These are phyloP conservation scores for Rachicladosporium sp. DNA, from an alignment of 2,329 filamentous ascomycete genomes.

Conservation along the genomic window DNA sequence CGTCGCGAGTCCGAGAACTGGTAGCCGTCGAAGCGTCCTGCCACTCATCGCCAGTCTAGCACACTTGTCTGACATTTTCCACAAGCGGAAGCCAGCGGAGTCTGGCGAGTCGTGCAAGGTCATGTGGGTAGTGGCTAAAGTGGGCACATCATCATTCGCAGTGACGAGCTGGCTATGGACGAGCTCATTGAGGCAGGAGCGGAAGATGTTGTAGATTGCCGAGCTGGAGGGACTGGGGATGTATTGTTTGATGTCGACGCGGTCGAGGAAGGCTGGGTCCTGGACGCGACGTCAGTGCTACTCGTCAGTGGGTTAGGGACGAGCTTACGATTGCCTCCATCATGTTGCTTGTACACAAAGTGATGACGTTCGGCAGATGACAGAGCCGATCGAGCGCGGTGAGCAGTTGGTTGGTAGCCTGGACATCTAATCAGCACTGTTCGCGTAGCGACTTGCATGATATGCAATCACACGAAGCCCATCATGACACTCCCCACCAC, in stretches of 20 bases:
- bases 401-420: conserved; percentile 38
- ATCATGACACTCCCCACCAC: conserved; percentile 33
- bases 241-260: conserved; percentile 35
- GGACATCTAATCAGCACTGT: neutral
- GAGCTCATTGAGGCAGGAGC: conserved; percentile 35
- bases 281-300: conserved; percentile 7
- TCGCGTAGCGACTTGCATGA: too few relatives aligned
- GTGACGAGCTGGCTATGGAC: conserved; percentile 27
- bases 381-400: conserved; percentile 35
- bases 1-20: conserved; percentile 29
- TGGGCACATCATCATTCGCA: conserved; percentile 14
- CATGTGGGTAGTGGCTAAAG: conserved; percentile 19
- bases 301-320: neutral
- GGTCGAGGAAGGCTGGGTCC: conserved; percentile 37
- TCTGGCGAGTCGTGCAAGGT: conserved; percentile 10
- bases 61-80: conserved; percentile 22
- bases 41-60: conserved; percentile 27
- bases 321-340: conserved; percentile 27
- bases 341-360: conserved; percentile 40
- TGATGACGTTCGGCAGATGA: conserved; percentile 31
- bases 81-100: conserved; percentile 20
- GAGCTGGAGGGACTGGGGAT: conserved; percentile 28
- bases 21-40: conserved; percentile 29
- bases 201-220: conserved; percentile 37
- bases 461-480: conserved; percentile 27